Evolutionary conservation across 768 basidiomycete species (phyloP).

Genomic region (Termitomyces heimii): DNA sequence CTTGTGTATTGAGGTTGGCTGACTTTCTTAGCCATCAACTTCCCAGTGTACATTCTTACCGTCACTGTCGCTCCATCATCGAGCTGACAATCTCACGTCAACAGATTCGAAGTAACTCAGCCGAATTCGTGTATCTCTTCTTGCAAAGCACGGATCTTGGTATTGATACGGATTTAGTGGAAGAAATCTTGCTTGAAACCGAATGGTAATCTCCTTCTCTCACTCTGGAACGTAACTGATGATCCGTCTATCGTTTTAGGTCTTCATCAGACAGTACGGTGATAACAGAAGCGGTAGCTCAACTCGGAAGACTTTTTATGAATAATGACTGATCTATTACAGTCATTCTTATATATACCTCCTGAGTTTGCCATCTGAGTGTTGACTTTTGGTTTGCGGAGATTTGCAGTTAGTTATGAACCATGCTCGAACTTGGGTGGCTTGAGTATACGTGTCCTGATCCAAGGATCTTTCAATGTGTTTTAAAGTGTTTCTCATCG

Average conservation of each 20-base stretch:
- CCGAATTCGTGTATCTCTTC: slow-evolving; percentile 77
- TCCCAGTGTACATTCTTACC: slow-evolving; percentile 54
- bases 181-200: slow-evolving; percentile 72
- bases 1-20: slow-evolving; percentile 38
- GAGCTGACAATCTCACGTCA: not conserved
- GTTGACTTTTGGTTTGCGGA: not conserved
- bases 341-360: not conserved
- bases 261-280: slow-evolving; percentile 34
- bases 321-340: not conserved
- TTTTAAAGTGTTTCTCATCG: too few relatives aligned
- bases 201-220: slow-evolving; percentile 51
- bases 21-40: slow-evolving; percentile 74
- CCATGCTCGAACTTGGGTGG: not conserved
- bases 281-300: slow-evolving; percentile 34
- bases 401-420: not conserved
- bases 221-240: not conserved
- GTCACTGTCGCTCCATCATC: not conserved
- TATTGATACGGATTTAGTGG: slow-evolving; percentile 57
- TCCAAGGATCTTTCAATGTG: too few relatives aligned
- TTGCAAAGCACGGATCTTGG: slow-evolving; percentile 67
- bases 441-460: not conserved
- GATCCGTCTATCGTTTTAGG: slow-evolving; percentile 26
- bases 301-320: slow-evolving; percentile 32
- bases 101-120: slow-evolving; percentile 75
- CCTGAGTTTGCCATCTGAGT: too few relatives aligned